Base-by-base conservation (phyloP, 1,284 basidiomycete genomes). In the Microbotryomycetes sp. region DNA sequence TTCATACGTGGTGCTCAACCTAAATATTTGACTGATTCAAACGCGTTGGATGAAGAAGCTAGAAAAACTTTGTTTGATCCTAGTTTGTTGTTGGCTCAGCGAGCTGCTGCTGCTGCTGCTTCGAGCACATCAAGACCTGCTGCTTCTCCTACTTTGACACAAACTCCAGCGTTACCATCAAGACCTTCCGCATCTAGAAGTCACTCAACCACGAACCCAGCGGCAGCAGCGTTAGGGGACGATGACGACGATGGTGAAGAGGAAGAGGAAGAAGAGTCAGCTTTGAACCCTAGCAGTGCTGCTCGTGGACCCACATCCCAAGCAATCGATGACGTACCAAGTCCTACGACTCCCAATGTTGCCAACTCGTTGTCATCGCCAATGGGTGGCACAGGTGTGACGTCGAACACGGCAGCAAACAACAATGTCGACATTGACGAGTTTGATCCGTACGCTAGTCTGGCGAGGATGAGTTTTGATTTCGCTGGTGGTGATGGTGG, bases 41-140 rank as follows among this genome's bases (percentile, higher is more conserved):
- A 68, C 15, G 73, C 73, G 16, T 62, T 74, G 3, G 65, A 68
- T 50, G 58, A 65, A 3, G 68, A 60, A 16, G 73, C 72, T 3
- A 69, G 69, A 31, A 65, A 69, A 36, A 65, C 65, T 5, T 71
- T 70, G 57, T 68, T 70, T 52, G 70, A 71, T 23, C 66, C 70
- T 4, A 32, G 70, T 30, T 59, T 62, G 23, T 42, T 68, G 26
- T 51, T 52, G 50, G 25, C 26, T 30, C 50, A 30, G 26, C 50
- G 50, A 52, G 25, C n/a, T 26, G 23, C 50, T n/a, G 26, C 50
- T 23, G 26, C 9, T n/a, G 50, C 30, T 47, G 22, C 30, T 66
- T 25, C 53, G 60, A 5, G 3, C 45, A 2, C 3, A 32, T 16
- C 50, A 19, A 6, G 30, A 49, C 7, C 6, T 49, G n/a, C 36